Percentiles rank a stretch among this genome's conserved stretches.
Conservation (phyloP, 2,329 filamentous ascomycete species). For the Fusarium subglutinans region DNA sequence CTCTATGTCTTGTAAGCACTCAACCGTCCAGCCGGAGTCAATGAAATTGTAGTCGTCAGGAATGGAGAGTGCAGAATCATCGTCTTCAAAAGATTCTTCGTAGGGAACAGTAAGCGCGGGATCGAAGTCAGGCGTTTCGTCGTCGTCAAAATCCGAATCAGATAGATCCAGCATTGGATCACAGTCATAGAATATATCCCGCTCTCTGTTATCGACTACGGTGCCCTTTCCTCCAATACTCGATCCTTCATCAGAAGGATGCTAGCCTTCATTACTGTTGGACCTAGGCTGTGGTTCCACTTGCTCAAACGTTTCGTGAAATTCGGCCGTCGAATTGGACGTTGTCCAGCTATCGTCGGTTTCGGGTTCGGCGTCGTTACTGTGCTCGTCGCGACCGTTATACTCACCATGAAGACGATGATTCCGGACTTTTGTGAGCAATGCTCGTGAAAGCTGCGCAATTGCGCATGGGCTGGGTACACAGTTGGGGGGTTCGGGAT, state of each 20-base stretch:
- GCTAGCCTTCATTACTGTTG: slow-evolving; percentile 29
- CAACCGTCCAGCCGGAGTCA: slow-evolving; percentile 77
- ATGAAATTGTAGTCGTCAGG: slow-evolving; percentile 68
- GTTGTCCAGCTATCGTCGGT: slow-evolving; percentile 13
- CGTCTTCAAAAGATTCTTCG: slow-evolving; percentile 55
- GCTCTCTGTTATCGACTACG: not conserved
- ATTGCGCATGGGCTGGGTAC: slow-evolving; percentile 32
- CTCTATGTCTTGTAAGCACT: slow-evolving; percentile 93
- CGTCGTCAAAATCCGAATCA: slow-evolving; percentile 15
- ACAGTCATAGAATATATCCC: slow-evolving; percentile 33
- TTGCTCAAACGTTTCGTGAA: slow-evolving; percentile 5
- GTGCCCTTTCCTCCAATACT: not conserved
- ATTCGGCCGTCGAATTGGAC: slow-evolving; percentile 18
- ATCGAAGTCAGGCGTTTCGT: slow-evolving; percentile 39
- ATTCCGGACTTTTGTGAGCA: slow-evolving; percentile 41
- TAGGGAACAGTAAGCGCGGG: slow-evolving; percentile 56
- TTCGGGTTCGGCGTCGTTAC: slow-evolving; percentile 42
- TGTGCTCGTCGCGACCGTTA: slow-evolving; percentile 45
- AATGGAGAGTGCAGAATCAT: slow-evolving; percentile 62
- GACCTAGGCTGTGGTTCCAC: not conserved
- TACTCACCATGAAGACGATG: slow-evolving; percentile 63
- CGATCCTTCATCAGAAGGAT: slow-evolving; percentile 20
- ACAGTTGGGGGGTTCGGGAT: slow-evolving; percentile 51
- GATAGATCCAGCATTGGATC: slow-evolving; percentile 9
- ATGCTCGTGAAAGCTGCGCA: slow-evolving; percentile 25